Evolutionary conservation across 345 rosid species (phyloP).

Genomic region (Isatis tinctoria): DNA sequence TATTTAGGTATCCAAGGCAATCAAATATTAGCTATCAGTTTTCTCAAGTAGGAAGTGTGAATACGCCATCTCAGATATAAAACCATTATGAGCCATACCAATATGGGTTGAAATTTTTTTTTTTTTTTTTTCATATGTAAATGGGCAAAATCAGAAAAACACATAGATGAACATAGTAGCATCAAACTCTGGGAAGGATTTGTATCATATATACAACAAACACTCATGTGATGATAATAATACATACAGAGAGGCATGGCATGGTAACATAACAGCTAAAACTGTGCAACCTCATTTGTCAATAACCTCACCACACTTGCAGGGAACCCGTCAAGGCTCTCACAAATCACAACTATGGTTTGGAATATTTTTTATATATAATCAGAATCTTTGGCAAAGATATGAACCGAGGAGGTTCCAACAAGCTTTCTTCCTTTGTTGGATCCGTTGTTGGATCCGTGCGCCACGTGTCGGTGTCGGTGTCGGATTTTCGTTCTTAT

Average conservation of each 20-base stretch:
- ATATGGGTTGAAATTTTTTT: neutral
- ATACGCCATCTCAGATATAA: neutral
- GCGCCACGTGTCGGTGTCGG: neutral
- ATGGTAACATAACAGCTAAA: neutral
- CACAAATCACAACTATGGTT: slow-evolving; percentile 23
- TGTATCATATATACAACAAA: slow-evolving; percentile 19
- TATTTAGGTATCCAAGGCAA: too few species aligned
- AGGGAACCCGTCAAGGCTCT: slow-evolving; percentile 31
- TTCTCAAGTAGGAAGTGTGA: neutral
- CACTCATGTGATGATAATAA: neutral
- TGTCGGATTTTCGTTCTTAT: slow-evolving; percentile 24
- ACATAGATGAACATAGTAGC: neutral
- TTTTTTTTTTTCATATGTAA: neutral
- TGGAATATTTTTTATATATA: neutral
- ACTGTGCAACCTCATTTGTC: slow-evolving; percentile 10
- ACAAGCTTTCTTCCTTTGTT: slow-evolving; percentile 26
- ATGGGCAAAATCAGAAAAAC: neutral
- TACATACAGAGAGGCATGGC: slow-evolving; percentile 13
- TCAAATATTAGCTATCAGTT: too few species aligned
- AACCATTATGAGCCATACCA: neutral
- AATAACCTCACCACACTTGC: slow-evolving; percentile 23
- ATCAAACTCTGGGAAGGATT: neutral
- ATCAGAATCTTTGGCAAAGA: slow-evolving; percentile 35
- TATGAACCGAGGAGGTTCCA: slow-evolving; percentile 35
- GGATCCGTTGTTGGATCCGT: neutral